Evolutionary conservation across 2,329 filamentous ascomycete species (phyloP).

Genomic region (Capronia epimyces): DNA sequence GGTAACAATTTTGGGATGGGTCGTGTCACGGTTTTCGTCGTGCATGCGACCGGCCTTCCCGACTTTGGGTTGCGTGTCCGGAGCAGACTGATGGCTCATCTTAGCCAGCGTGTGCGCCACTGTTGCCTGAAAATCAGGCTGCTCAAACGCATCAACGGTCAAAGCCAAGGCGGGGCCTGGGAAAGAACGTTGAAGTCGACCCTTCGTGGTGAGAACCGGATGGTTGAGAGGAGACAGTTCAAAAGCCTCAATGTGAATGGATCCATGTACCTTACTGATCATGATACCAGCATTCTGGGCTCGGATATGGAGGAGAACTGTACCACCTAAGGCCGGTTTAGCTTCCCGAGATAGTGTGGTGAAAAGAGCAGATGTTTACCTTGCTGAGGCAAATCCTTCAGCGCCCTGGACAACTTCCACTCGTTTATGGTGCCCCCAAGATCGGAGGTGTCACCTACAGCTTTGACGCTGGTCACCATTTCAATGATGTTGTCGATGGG

Average conservation of each 20-base stretch:
- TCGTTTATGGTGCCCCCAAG: no score
- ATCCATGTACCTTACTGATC: constrained; percentile 30
- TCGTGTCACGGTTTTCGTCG: constrained; percentile 47
- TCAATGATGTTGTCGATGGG: background rate
- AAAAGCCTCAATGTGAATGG: constrained; percentile 40
- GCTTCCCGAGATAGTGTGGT: no score
- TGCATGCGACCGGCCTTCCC: constrained; percentile 38
- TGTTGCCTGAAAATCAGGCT: constrained; percentile 28
- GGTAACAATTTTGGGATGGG: constrained; percentile 46
- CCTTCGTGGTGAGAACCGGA: constrained; percentile 35
- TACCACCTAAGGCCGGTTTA: background rate
- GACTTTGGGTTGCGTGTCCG: constrained; percentile 34
- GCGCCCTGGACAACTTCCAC: no score
- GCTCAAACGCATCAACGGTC: constrained; percentile 20
- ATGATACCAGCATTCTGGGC: constrained; percentile 47
- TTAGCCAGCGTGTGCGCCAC: constrained; percentile 34
- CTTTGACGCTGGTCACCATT: no score
- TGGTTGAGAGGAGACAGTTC: constrained; percentile 43
- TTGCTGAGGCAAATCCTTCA: no score
- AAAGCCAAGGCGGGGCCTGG: constrained; percentile 40
- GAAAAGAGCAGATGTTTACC: no score
- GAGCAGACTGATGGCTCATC: constrained; percentile 35
- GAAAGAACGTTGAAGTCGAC: constrained; percentile 42
- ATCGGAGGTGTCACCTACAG: no score
- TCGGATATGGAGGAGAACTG: constrained; percentile 33